Conservation (phyloP, 768 basidiomycete species). For the Phallus indusiatus region DNA sequence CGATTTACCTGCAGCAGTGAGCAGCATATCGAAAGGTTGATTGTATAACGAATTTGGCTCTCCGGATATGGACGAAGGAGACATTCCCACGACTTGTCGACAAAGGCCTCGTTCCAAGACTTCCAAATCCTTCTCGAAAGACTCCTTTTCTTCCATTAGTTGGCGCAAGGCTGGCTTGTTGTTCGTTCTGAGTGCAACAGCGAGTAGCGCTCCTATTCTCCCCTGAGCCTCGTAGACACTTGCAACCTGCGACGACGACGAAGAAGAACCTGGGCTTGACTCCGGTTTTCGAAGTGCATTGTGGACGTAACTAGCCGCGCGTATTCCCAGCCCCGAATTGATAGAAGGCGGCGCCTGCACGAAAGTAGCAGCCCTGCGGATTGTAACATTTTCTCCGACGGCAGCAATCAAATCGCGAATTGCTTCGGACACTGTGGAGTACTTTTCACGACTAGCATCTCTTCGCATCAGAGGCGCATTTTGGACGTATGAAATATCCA, state of each 20-base stretch:
- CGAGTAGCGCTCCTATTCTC: slow-evolving; percentile 48
- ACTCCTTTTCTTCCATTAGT: slow-evolving; percentile 32
- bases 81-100: slow-evolving; percentile 78
- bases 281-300: slow-evolving; percentile 28
- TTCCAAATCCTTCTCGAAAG: slow-evolving; percentile 47
- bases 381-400: slow-evolving; percentile 69
- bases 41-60: slow-evolving; percentile 54
- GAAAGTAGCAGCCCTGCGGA: slow-evolving; percentile 48
- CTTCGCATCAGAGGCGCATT: slow-evolving; percentile 59
- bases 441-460: slow-evolving; percentile 21
- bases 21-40: slow-evolving; percentile 51
- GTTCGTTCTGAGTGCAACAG: slow-evolving; percentile 37
- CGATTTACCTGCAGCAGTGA: slow-evolving; percentile 15
- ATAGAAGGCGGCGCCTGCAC: slow-evolving; percentile 29
- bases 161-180: slow-evolving; percentile 29
- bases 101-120: slow-evolving; percentile 68
- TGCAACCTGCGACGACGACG: slow-evolving; percentile 9
- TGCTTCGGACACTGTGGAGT: slow-evolving; percentile 46
- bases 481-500: slow-evolving; percentile 20
- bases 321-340: slow-evolving; percentile 30
- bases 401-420: slow-evolving; percentile 64
- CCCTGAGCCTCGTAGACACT: slow-evolving; percentile 33
- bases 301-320: slow-evolving; percentile 53
- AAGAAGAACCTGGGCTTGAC: slow-evolving; percentile 19
- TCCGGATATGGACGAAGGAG: slow-evolving; percentile 38